Percentiles rank a stretch among this genome's conserved stretches.
These are phyloP conservation scores for Magnaporthiopsis incrustans DNA, from an alignment of 2,329 filamentous ascomycete genomes.

Conservation along the genomic window DNA sequence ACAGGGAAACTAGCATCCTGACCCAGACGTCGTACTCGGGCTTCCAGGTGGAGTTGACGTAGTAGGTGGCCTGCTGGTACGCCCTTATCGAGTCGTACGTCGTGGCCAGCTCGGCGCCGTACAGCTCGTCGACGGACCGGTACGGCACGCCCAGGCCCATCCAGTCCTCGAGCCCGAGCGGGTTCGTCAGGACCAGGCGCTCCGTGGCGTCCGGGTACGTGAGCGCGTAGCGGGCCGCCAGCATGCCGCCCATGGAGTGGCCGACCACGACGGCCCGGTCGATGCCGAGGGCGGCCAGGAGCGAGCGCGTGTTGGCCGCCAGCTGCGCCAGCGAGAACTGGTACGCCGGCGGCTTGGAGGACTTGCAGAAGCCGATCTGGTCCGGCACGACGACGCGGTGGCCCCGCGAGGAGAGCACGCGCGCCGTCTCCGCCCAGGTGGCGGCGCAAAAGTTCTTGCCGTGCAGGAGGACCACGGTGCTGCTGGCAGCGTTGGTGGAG, in stretches of 20 bases:
- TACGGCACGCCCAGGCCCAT: slow-evolving; percentile 40
- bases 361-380: slow-evolving; percentile 51
- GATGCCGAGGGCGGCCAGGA: slow-evolving; percentile 36
- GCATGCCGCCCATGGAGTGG: slow-evolving; percentile 49
- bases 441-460: slow-evolving; percentile 49
- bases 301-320: slow-evolving; percentile 39
- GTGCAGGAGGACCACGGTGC: slow-evolving; percentile 40
- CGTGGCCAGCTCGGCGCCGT: slow-evolving; percentile 28
- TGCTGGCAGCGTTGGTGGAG: slow-evolving; percentile 15
- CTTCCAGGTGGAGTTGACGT: slow-evolving; percentile 36
- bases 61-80: slow-evolving; percentile 41
- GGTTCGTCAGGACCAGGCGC: slow-evolving; percentile 40
- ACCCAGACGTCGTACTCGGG: slow-evolving; percentile 45
- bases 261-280: slow-evolving; percentile 39
- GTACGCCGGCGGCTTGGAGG: slow-evolving; percentile 40
- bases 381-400: slow-evolving; percentile 47
- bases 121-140: slow-evolving; percentile 30
- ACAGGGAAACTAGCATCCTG: slow-evolving; percentile 44
- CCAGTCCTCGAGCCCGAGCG: slow-evolving; percentile 48
- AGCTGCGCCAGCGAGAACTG: slow-evolving; percentile 46
- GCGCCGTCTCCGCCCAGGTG: slow-evolving; percentile 43
- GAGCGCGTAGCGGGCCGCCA: slow-evolving; percentile 40
- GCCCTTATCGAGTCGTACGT: slow-evolving; percentile 34
- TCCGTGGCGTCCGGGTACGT: slow-evolving; percentile 37
- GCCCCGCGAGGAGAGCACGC: slow-evolving; percentile 30